Conservation (phyloP, 345 rosid species). For the Citrus reticulata region DNA sequence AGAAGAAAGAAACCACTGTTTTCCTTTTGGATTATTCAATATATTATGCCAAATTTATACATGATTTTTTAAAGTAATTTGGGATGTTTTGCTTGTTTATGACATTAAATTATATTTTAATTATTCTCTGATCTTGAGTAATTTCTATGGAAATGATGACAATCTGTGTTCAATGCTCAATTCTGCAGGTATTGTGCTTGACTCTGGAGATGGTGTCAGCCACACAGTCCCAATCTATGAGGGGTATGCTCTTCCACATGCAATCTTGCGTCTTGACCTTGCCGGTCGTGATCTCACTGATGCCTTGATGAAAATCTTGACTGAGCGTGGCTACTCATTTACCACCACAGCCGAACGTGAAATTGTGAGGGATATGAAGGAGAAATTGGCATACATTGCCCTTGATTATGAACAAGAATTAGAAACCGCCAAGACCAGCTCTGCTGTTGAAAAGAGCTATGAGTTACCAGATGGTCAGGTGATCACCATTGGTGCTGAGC, state of each 20-base stretch:
- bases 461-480: slow-evolving; percentile 76
- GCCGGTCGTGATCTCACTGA: slow-evolving; percentile 75
- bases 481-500: slow-evolving; percentile 63
- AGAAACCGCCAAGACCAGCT: slow-evolving; percentile 56
- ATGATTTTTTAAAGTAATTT: not conserved
- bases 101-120: not conserved
- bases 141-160: not conserved
- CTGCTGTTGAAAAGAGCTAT: slow-evolving; percentile 61
- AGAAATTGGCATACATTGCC: slow-evolving; percentile 61
- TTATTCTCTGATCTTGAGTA: not conserved
- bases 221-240: slow-evolving; percentile 73
- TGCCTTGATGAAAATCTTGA: slow-evolving; percentile 61
- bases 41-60: not conserved
- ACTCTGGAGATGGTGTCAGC: slow-evolving; percentile 79
- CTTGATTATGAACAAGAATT: slow-evolving; percentile 66
- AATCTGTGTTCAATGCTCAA: not conserved
- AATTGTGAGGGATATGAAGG: slow-evolving; percentile 72
- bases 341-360: slow-evolving; percentile 75
- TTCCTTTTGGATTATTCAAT: not conserved
- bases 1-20: not conserved
- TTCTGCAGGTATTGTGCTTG: slow-evolving; percentile 44
- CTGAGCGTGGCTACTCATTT: slow-evolving; percentile 78
- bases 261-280: slow-evolving; percentile 66
- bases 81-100: not conserved
- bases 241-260: slow-evolving; percentile 70